Evolutionary conservation across 495 filamentous ascomycete genomes (phyloP), one percentile per base, ranked within the genome.

Genomic region (Durotheca rogersii): DNA sequence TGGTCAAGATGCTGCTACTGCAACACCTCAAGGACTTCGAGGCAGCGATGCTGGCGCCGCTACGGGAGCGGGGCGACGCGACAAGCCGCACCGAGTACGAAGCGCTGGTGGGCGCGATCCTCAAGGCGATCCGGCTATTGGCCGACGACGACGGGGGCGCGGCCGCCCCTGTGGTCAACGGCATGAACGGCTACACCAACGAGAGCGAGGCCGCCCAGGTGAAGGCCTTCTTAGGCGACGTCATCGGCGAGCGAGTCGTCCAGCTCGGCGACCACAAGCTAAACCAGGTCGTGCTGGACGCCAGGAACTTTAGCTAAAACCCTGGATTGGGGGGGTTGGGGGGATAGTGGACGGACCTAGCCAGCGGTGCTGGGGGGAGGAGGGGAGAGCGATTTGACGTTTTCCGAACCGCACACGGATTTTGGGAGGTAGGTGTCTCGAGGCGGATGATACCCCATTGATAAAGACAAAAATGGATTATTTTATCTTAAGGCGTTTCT

Each of bases 11-110:
- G 21, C 74, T 96, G 12, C 76, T 97, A 10, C 60, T 97, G 5
- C 88, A 87, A 4, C 94, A 92, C 60, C 69, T 96, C 10, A 84
- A 79, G 51, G 72, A 84, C 3, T 95, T 91, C 59, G 87, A 93
- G 44, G 62, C 53, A 0, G 75, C 73, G 0, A 71, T 96, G 10
- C 74, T 89, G 11, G 74, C 80, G 45, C 85, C 87, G 12, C 51
- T 75, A 4, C 58, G 46, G 3, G 88, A 87, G 9, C 73, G 81
- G 44, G 74, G 75, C 20, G 80, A 83, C 11, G 78, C 76, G 7
- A 18, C 39, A 6, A 71, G 66, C 27, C 60, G 69, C 6, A 58
- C 71, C 1, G 85, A 89, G 53, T 81, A 77, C 3, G 82, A 88
- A 61, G 78, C 77, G 52, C 70, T 89, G 3, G 64, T 89, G 1